Conservation (phyloP, 2,329 filamentous ascomycete species). For the Fusarium aywerte region DNA sequence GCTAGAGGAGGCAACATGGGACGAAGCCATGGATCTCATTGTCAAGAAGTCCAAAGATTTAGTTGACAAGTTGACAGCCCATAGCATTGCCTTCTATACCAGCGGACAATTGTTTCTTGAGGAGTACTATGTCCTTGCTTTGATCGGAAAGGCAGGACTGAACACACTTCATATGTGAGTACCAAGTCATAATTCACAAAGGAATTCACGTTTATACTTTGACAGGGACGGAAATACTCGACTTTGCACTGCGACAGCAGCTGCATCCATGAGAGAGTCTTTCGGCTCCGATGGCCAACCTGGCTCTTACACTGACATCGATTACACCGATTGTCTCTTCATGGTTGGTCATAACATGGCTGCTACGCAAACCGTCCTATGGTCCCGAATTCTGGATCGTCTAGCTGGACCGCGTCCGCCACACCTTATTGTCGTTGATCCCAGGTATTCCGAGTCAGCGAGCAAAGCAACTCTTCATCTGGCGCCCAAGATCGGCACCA, state of each 20-base stretch:
- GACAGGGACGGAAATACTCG: not conserved
- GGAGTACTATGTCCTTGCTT: not conserved
- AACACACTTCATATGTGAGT: constrained; percentile 1
- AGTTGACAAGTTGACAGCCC: not conserved
- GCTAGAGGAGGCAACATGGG: not conserved
- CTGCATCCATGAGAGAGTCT: not conserved
- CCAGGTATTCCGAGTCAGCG: not conserved
- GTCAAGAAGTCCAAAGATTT: not conserved
- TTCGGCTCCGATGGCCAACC: not conserved
- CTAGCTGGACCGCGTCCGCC: not conserved
- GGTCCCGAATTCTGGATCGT: not conserved
- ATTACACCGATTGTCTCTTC: not conserved
- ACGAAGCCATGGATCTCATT: not conserved
- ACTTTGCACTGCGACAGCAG: not conserved
- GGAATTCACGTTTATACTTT: not conserved
- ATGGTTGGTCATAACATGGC: constrained; percentile 1
- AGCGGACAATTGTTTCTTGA: not conserved
- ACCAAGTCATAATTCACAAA: fast-evolving
- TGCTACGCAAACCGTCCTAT: not conserved
- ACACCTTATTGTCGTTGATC: not conserved
- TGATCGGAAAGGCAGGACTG: not conserved
- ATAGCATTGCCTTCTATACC: not conserved
- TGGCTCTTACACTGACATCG: not conserved
- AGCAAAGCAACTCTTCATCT: not conserved
- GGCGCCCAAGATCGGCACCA: not conserved